Evolutionary conservation across 345 rosid species (phyloP), one percentile per base, ranked within the genome.

Genomic region (Syzygium grande): DNA sequence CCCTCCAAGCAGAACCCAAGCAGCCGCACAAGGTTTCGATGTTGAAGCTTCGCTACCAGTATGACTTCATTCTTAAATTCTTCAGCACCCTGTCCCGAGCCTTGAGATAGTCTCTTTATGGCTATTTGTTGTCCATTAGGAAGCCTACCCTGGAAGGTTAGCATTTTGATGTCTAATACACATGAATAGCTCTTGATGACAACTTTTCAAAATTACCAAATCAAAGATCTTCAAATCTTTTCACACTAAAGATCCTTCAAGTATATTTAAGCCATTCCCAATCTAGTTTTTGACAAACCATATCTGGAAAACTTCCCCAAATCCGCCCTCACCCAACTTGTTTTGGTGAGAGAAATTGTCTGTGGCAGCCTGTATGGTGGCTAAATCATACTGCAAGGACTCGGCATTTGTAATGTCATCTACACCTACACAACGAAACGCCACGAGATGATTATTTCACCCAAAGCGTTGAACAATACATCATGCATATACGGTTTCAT

Each of bases 51-150:
- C 1, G 95, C 89, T 29, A 96, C 92, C 29, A 95, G 86, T 8
- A 88, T 43, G 21, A 95, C 93, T 86, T 96, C 97, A 19, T 93
- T 96, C 88, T 88, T 90, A 54, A 96, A 93, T 84, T 96, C 95
- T 85, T 77, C 87, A 0, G 87, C 84, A 14, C 98, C 98, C 90
- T 94, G 96, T 13, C 95, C 91, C 0, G 99, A 96, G 16, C 85
- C 87, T 13, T 90, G 83, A 14, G 95, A 92, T 9, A 94, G 89
- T 87, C 94, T 91, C 89, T 96, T 96, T 54, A 95, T 95, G 3
- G 96, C 98, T 38, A 95, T 91, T 34, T 91, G 80, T 34, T 68
- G 80, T 68, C 80, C 46, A 9, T 68, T 34, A 34, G 46, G 1
- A 19, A 68, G 80, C 46, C 25, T 68, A 68, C 80, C 80, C 80